phyloP scores from a whole-genome alignment of 495 filamentous ascomycete species.

The Xylaria longipes region DNA sequence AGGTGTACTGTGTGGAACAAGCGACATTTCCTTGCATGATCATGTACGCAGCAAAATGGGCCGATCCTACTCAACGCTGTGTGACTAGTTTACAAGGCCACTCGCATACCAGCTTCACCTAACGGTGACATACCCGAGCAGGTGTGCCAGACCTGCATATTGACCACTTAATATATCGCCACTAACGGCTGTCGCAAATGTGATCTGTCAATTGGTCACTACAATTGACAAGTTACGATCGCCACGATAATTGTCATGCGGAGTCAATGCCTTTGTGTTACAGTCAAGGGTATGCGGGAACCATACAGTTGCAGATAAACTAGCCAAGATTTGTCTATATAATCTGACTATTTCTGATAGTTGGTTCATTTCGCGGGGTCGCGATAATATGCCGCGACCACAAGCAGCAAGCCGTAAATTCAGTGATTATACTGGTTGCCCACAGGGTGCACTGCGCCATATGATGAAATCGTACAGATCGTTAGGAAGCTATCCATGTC shows the following conservation, averaged over 20 bases:
- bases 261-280: not conserved
- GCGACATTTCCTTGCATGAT: not conserved
- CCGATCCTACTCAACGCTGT: not conserved
- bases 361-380: not conserved
- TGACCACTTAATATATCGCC: not conserved
- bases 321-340: not conserved
- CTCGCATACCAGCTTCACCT: not conserved
- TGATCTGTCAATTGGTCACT: not conserved
- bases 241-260: constrained; percentile 6
- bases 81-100: not conserved
- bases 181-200: not conserved
- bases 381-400: not conserved
- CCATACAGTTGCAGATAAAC: not conserved
- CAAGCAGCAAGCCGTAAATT: not conserved
- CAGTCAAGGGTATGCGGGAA: not conserved
- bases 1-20: not conserved
- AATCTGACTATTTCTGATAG: not conserved
- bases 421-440: not conserved
- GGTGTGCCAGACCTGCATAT: not conserved
- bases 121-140: not conserved
- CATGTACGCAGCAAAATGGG: not conserved
- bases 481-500: not conserved
- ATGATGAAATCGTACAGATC: not conserved
- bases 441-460: not conserved
- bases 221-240: not conserved